phyloP scores from a whole-genome alignment of 2,329 filamentous ascomycete species.

The Torrubiellomyces zombiae region DNA sequence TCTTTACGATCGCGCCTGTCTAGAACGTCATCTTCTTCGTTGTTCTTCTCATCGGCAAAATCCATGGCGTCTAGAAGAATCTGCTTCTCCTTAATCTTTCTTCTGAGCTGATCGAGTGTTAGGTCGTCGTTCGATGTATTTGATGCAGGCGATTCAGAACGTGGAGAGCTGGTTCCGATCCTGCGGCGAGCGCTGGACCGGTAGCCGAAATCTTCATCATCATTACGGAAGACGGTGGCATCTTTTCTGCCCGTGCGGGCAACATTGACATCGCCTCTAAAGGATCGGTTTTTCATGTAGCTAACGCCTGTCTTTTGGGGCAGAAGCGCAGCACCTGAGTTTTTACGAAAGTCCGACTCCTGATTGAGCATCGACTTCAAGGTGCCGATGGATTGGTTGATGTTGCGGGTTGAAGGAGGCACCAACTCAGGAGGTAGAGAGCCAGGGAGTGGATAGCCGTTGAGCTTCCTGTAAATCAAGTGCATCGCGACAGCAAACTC shows the following conservation, averaged over 20 bases:
- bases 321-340: constrained; percentile 73
- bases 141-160: constrained; percentile 58
- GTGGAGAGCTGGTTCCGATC: constrained; percentile 64
- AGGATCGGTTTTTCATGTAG: constrained; percentile 91
- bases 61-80: constrained; percentile 91
- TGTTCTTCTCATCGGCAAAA: constrained; percentile 78
- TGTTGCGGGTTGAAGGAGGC: constrained; percentile 83
- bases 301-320: constrained; percentile 97
- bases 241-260: constrained; percentile 60
- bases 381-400: constrained; percentile 82
- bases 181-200: constrained; percentile 84
- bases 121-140: constrained; percentile 63
- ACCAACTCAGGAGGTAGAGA: constrained; percentile 82
- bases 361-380: constrained; percentile 80
- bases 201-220: constrained; percentile 84
- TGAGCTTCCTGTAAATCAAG: constrained; percentile 91
- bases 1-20: constrained; percentile 83
- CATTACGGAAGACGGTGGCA: constrained; percentile 91
- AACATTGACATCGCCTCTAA: constrained; percentile 47
- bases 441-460: constrained; percentile 83
- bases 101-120: constrained; percentile 71
- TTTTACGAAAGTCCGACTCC: constrained; percentile 80
- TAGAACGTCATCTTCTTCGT: constrained; percentile 81
- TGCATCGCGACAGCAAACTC: constrained; percentile 99
- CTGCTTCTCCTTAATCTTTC: constrained; percentile 88